Evolutionary conservation across 306 rosid species (phyloP), one percentile per base, ranked within the genome.

Genomic region (Notholithocarpus densiflorus): DNA sequence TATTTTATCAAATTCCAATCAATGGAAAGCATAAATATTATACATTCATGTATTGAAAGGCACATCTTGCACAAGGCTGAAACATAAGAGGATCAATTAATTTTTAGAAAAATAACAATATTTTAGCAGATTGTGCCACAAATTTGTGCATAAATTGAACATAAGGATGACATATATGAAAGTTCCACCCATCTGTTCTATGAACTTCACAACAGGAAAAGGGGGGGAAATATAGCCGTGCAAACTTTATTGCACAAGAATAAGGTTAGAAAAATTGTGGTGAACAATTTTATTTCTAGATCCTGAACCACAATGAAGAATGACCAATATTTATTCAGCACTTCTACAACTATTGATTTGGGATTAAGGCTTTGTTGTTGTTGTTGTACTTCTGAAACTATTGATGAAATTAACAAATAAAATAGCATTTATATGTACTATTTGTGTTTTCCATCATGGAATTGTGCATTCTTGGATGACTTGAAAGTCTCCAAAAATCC

Each of bases 391-490:
- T 66, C 7, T 5, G 21, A 19, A 68, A 4, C 52, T 32, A n/a
- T 34, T 32, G 17, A 68, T 37, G 17, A 68, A 19, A 68, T 29
- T 15, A 17, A 64, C 23, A 19, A 10, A 24, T 17, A 19, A 32
- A 23, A 18, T 59, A 27, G 26, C 26, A 72, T 53, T 23, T 24
- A 26, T 68, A 77, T 90, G 84, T 80, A 87, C 89, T 86, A 90
- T 56, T 12, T 72, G 86, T 96, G 99, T 61, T 90, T 93, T 72
- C 98, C 99, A 83, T 96, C 98, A 81, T 84, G 78, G 83, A 96
- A 96, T 80, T 88, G 93, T 21, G 98, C 99, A 79, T 96, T 96
- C 65, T 88, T 91, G 4, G 98, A 90, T 68, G 97, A 89, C 78
- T 96, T 96, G 83, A 96, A 96, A 18, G 98, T 93, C 84, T 86